Evolutionary conservation across 1,284 basidiomycete species (phyloP).

Genomic region (Erythrobasidium hasegawianum): DNA sequence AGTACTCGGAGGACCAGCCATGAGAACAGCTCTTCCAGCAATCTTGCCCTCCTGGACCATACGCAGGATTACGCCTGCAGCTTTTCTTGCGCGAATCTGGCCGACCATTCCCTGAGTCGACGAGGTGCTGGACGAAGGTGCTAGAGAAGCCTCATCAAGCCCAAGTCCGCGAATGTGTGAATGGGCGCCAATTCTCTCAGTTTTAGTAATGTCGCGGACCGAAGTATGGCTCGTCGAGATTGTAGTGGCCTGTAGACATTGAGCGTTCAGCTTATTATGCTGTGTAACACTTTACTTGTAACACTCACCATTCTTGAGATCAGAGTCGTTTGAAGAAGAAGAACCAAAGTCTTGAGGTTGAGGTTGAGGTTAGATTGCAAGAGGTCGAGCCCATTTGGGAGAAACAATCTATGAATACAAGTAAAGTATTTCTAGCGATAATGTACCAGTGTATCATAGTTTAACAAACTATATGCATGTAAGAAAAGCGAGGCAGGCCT

Average conservation of each 20-base stretch:
- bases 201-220: slow-evolving; percentile 83
- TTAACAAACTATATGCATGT: too few relatives aligned
- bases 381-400: too few relatives aligned
- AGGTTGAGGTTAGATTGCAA: too few relatives aligned
- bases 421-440: too few relatives aligned
- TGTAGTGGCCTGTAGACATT: slow-evolving; percentile 49
- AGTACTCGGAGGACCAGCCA: slow-evolving; percentile 91
- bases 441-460: too few relatives aligned
- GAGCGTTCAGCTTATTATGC: too few relatives aligned
- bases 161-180: slow-evolving; percentile 93
- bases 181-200: slow-evolving; percentile 96
- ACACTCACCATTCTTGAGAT: too few relatives aligned
- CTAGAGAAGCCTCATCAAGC: slow-evolving; percentile 75
- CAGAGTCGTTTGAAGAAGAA: too few relatives aligned
- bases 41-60: slow-evolving; percentile 97
- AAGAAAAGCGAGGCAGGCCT: too few relatives aligned
- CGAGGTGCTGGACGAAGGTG: slow-evolving; percentile 55
- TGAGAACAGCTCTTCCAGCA: slow-evolving; percentile 89
- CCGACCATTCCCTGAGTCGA: slow-evolving; percentile 85
- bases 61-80: slow-evolving; percentile 92
- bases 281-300: too few relatives aligned
- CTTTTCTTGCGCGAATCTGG: slow-evolving; percentile 89
- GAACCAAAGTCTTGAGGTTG: too few relatives aligned
- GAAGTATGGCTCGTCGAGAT: slow-evolving; percentile 50
- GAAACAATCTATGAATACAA: too few relatives aligned